These are phyloP conservation scores for Oenanthe sinensis DNA, from an alignment of 129 eudicot genomes.

Conservation along the genomic window DNA sequence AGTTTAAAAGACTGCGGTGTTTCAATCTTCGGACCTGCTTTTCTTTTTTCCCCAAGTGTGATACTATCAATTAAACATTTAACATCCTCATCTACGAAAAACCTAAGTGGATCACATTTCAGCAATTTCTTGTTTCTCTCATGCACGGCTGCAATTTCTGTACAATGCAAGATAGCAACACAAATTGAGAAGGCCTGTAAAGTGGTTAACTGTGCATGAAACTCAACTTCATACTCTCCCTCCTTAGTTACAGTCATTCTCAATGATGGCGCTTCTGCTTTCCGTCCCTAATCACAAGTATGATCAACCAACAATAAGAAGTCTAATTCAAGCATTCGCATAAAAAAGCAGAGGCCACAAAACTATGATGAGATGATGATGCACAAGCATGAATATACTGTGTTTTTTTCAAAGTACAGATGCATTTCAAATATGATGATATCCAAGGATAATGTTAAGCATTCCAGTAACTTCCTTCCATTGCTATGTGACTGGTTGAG, in stretches of 20 bases:
- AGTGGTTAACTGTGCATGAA: constrained; percentile 65
- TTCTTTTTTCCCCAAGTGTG: constrained; percentile 53
- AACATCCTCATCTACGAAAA: constrained; percentile 62
- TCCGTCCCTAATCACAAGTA: constrained; percentile 46
- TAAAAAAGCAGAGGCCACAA: background rate
- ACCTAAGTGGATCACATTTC: constrained; percentile 60
- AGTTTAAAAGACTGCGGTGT: constrained; percentile 46
- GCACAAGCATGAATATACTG: background rate
- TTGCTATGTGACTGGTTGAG: background rate
- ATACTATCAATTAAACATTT: constrained; percentile 49
- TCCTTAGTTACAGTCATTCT: constrained; percentile 41
- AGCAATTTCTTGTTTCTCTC: constrained; percentile 38
- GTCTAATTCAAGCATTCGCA: background rate
- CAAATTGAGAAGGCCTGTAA: constrained; percentile 80
- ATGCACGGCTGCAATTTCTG: constrained; percentile 37
- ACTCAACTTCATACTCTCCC: constrained; percentile 61
- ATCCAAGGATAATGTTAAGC: background rate
- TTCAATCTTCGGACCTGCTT: constrained; percentile 27
- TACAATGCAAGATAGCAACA: constrained; percentile 63
- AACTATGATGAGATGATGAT: background rate
- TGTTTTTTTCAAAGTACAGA: background rate
- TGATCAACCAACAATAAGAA: constrained; percentile 5
- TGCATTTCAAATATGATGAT: background rate
- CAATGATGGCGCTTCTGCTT: constrained; percentile 47
- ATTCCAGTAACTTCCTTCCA: background rate